These are phyloP conservation scores for Rhizopus stolonifer DNA, from an alignment of 371 early-diverging fungal genomes.

Conservation along the genomic window DNA sequence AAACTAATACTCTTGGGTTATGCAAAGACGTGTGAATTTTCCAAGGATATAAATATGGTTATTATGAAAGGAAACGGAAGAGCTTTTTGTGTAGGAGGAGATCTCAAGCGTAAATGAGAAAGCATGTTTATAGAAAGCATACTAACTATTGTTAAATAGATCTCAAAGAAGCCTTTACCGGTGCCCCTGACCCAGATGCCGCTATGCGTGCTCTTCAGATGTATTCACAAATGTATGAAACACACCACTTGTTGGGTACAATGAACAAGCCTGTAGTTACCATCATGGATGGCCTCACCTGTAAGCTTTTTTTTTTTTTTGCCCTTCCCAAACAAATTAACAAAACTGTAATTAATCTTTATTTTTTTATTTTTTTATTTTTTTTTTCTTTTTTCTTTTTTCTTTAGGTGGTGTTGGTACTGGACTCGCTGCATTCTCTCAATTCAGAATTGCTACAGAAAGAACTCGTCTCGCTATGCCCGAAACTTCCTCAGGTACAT, in stretches of 20 bases:
- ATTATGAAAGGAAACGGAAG: conserved; percentile 71
- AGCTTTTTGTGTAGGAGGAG: conserved; percentile 97
- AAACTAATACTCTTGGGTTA: not conserved
- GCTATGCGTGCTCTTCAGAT: not conserved
- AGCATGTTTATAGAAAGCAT: not conserved
- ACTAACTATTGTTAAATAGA: not conserved
- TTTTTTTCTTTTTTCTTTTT: too few species aligned
- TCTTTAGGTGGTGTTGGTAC: conserved; percentile 93
- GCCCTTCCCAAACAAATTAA: too few species aligned
- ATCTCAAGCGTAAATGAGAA: conserved; percentile 68
- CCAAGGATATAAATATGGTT: conserved; percentile 72
- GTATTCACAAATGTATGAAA: not conserved
- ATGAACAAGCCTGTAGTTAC: conserved; percentile 80
- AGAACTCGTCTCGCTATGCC: conserved; percentile 92
- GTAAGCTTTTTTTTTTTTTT: conserved; percentile 53
- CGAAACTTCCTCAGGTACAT: conserved; percentile 89
- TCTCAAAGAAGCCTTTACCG: not conserved
- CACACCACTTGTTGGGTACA: conserved; percentile 79
- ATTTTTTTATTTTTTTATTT: too few species aligned
- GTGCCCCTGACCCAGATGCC: not conserved
- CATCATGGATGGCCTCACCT: conserved; percentile 87
- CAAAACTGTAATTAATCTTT: not conserved
- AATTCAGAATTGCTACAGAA: conserved; percentile 81
- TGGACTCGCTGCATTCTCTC: conserved; percentile 88
- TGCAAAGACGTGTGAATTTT: conserved; percentile 73